Conservation (phyloP, 1,139 yeast species). For the Zygosaccharomyces pseudobailii region DNA sequence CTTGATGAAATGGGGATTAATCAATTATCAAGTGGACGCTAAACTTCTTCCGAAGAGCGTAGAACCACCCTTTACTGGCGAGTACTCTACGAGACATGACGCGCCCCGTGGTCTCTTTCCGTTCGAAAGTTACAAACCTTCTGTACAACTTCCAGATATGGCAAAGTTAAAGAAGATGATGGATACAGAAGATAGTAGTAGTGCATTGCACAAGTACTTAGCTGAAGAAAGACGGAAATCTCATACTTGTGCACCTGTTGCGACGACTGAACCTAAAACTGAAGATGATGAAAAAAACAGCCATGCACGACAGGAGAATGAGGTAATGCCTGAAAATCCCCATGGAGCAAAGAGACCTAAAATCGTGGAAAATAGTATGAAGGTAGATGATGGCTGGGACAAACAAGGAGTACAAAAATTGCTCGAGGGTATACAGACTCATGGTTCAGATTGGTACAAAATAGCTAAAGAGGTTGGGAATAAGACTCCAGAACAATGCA, state of each 20-base stretch:
- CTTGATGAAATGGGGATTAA: slow-evolving; percentile 91
- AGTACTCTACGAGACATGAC: slow-evolving; percentile 66
- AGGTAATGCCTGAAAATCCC: slow-evolving; percentile 8
- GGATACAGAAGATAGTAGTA: slow-evolving; percentile 27
- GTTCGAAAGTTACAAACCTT: slow-evolving; percentile 70
- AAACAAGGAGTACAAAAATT: slow-evolving; percentile 54
- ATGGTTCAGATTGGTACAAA: slow-evolving; percentile 68
- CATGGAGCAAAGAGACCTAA: slow-evolving; percentile 41
- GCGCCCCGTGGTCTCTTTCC: slow-evolving; percentile 95
- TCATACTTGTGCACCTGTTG: background rate
- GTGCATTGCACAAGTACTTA: slow-evolving; percentile 23
- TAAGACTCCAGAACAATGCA: slow-evolving; percentile 77
- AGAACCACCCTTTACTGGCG: slow-evolving; percentile 71
- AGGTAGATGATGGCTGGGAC: slow-evolving; percentile 55
- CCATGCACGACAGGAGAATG: slow-evolving; percentile 9
- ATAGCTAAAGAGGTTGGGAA: slow-evolving; percentile 60
- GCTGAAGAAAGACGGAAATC: slow-evolving; percentile 16
- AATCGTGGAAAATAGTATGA: slow-evolving; percentile 28
- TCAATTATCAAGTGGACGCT: slow-evolving; percentile 82
- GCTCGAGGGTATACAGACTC: slow-evolving; percentile 56
- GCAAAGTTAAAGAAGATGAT: slow-evolving; percentile 52
- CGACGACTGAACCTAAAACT: slow-evolving; percentile 4
- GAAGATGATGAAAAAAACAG: slow-evolving; percentile 22
- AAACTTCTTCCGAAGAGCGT: slow-evolving; percentile 60
- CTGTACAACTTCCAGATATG: slow-evolving; percentile 49